A percentile compares a stretch with the other conserved stretches of the same genome.
phyloP scores from a whole-genome alignment of 345 rosid genomes.

The Hypericum perforatum region DNA sequence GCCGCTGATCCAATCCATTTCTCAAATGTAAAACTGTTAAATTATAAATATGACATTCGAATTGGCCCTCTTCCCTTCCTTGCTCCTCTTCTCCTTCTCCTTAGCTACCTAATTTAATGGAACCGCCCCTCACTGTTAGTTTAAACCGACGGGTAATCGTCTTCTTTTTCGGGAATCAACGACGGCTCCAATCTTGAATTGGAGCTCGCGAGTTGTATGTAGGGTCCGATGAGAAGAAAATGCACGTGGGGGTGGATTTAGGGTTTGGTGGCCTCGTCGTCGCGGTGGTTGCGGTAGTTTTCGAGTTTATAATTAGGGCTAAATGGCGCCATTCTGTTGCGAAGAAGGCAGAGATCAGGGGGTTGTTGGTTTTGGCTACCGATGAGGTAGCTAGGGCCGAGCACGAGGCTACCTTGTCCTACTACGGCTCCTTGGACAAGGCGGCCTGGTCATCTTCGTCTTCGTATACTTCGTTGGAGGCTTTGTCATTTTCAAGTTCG shows the following conservation, averaged over 20 bases:
- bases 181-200: constrained; percentile 8
- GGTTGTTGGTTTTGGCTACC: constrained; percentile 66
- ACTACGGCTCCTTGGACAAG: constrained; percentile 4
- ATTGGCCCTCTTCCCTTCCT: constrained; percentile 7
- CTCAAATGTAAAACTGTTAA: too few relatives aligned
- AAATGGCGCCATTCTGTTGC: constrained; percentile 57
- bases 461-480: neutral
- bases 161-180: constrained; percentile 6
- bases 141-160: constrained; percentile 15
- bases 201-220: neutral
- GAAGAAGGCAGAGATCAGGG: constrained; percentile 62
- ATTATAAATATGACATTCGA: too few relatives aligned
- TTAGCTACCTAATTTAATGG: too few relatives aligned
- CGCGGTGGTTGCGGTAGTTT: constrained; percentile 31
- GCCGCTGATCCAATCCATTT: too few relatives aligned
- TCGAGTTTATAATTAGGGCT: constrained; percentile 39
- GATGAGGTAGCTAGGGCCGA: constrained; percentile 86
- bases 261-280: constrained; percentile 75
- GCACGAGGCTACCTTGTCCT: constrained; percentile 48
- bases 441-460: too few relatives aligned
- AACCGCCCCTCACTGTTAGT: constrained; percentile 4
- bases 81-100: neutral
- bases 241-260: constrained; percentile 75
- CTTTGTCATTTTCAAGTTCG: constrained; percentile 26
- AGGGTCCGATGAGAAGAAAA: constrained; percentile 18